Evolutionary conservation across 352 stramenopile genomes (phyloP).

Genomic region (Pythium phragmitis): DNA sequence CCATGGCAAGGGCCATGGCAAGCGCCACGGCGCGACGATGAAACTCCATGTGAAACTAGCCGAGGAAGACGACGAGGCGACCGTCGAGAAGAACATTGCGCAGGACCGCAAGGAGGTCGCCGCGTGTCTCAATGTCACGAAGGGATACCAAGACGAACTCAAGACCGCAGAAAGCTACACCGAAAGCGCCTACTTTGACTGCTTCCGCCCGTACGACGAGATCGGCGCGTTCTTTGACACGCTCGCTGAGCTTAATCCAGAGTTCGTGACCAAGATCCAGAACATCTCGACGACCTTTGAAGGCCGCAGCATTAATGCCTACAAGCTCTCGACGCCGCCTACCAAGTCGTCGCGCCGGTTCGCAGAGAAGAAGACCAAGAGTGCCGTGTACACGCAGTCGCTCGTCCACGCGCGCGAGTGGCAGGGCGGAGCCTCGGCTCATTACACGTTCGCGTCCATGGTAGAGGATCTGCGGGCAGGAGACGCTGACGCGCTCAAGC

Average conservation of each 20-base stretch:
- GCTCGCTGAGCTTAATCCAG: slow-evolving; percentile 26
- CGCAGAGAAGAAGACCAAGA: too few species aligned
- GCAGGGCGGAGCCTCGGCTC: slow-evolving; percentile 22
- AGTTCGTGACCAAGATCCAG: slow-evolving; percentile 30
- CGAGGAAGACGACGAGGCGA: not conserved
- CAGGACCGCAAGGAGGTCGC: slow-evolving; percentile 47
- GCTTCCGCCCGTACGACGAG: slow-evolving; percentile 31
- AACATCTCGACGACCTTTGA: slow-evolving; percentile 25
- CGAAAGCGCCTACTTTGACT: slow-evolving; percentile 36
- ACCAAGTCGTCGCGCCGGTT: slow-evolving; percentile 3
- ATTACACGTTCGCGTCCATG: slow-evolving; percentile 25
- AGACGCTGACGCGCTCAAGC: slow-evolving; percentile 12
- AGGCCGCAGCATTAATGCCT: slow-evolving; percentile 26
- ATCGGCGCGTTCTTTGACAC: slow-evolving; percentile 27
- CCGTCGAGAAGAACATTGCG: slow-evolving; percentile 29
- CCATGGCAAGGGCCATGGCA: too few species aligned
- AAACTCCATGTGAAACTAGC: slow-evolving; percentile 30
- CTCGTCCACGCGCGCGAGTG: slow-evolving; percentile 37
- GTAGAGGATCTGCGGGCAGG: slow-evolving; percentile 23
- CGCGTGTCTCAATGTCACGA: slow-evolving; percentile 44
- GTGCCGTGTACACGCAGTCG: slow-evolving; percentile 22
- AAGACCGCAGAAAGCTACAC: slow-evolving; percentile 16
- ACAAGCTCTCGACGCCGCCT: slow-evolving; percentile 26
- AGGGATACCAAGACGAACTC: slow-evolving; percentile 46
- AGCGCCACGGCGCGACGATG: not conserved